Percentiles rank a stretch among this genome's conserved stretches.
Conservation (phyloP, 169 alveolate genomes). For the Besnoitia besnoiti region DNA sequence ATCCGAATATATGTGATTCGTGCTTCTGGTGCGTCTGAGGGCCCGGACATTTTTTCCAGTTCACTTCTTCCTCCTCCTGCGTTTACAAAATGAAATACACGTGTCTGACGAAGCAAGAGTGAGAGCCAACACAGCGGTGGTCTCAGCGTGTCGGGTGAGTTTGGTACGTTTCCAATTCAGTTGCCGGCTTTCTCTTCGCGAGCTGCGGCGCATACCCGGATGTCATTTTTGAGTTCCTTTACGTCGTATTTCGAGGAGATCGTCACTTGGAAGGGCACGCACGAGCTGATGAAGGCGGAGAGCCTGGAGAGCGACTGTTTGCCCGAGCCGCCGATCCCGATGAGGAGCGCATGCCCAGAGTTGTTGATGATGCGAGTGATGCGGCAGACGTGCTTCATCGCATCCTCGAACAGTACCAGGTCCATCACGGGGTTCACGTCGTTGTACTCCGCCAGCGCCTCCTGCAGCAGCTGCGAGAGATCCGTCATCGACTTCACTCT, state of each 20-base stretch:
- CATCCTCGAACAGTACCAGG: constrained; percentile 95
- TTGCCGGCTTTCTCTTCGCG: not conserved
- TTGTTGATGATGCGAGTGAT: constrained; percentile 92
- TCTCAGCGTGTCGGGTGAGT: too few relatives aligned
- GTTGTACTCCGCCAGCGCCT: constrained; percentile 93
- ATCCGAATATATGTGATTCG: too few relatives aligned
- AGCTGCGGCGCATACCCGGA: constrained; percentile 75
- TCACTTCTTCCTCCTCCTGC: too few relatives aligned
- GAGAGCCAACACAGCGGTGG: too few relatives aligned
- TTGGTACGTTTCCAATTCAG: too few relatives aligned
- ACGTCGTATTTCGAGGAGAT: constrained; percentile 87
- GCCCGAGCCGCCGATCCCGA: constrained; percentile 98
- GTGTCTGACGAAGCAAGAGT: too few relatives aligned
- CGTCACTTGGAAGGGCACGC: constrained; percentile 81
- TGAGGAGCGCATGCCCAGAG: constrained; percentile 94
- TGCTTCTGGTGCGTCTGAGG: too few relatives aligned
- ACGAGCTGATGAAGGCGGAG: constrained; percentile 90
- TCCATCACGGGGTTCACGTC: constrained; percentile 93
- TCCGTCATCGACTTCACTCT: constrained; percentile 85
- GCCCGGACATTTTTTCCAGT: too few relatives aligned
- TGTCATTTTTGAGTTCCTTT: constrained; percentile 90
- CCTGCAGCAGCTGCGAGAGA: constrained; percentile 82
- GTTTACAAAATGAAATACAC: too few relatives aligned
- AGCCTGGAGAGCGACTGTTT: constrained; percentile 92
- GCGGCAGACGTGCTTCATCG: constrained; percentile 94